A percentile compares a stretch with the other conserved stretches of the same genome.
phyloP scores from a whole-genome alignment of 2,329 filamentous ascomycete genomes.

The Paecilomyces sp. region DNA sequence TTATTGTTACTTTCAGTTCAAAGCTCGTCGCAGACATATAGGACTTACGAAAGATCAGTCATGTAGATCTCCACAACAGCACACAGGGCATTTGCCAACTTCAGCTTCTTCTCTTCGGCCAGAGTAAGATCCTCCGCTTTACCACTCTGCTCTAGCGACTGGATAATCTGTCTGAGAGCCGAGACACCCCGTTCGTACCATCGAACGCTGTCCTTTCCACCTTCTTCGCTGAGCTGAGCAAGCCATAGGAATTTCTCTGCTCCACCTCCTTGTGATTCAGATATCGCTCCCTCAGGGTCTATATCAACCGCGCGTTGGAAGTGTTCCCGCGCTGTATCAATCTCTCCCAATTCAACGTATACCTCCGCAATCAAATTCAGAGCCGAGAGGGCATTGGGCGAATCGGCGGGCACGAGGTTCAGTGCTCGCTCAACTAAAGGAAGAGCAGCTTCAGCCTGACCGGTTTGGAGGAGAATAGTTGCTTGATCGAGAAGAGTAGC shows the following conservation, averaged over 20 bases:
- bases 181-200: constrained; percentile 61
- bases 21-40: background rate
- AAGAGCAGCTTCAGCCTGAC: constrained; percentile 52
- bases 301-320: constrained; percentile 68
- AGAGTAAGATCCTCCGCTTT: constrained; percentile 30
- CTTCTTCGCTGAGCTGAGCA: constrained; percentile 71
- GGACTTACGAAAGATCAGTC: constrained; percentile 78
- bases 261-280: constrained; percentile 69
- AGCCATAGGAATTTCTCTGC: constrained; percentile 93
- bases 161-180: constrained; percentile 65
- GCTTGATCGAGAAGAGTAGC: constrained; percentile 52
- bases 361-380: constrained; percentile 76
- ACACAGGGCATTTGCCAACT: constrained; percentile 86
- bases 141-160: constrained; percentile 49
- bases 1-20: constrained; percentile 7
- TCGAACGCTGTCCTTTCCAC: constrained; percentile 51
- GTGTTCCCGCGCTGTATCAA: constrained; percentile 63
- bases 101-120: constrained; percentile 65
- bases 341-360: constrained; percentile 72
- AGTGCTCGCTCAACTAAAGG: constrained; percentile 48
- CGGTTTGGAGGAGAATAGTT: constrained; percentile 50
- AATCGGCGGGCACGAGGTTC: constrained; percentile 23
- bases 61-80: constrained; percentile 96
- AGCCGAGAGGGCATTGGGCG: constrained; percentile 45
- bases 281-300: constrained; percentile 65